These are phyloP conservation scores for Mariannaea elegans DNA, from an alignment of 2,329 filamentous ascomycete genomes.

Conservation along the genomic window DNA sequence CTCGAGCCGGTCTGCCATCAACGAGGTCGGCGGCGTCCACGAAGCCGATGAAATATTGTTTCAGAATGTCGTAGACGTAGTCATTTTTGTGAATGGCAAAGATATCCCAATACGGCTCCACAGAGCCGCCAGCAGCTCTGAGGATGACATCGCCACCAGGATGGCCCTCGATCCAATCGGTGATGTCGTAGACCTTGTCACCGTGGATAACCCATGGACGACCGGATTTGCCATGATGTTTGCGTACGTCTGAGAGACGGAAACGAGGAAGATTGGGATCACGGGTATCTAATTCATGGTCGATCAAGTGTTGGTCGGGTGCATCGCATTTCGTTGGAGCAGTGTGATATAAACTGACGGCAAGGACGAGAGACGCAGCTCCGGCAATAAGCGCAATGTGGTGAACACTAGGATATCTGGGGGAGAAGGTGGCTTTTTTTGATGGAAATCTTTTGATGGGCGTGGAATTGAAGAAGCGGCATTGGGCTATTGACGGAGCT, in stretches of 20 bases:
- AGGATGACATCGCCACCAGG: conserved; percentile 75
- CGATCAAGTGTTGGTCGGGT: not conserved
- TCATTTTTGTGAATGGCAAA: conserved; percentile 74
- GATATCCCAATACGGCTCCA: conserved; percentile 76
- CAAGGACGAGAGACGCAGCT: conserved; percentile 30
- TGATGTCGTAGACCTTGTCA: conserved; percentile 75
- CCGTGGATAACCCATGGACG: conserved; percentile 71
- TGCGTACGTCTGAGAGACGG: conserved; percentile 59
- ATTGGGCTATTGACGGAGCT: conserved; percentile 19
- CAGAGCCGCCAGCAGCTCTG: conserved; percentile 68
- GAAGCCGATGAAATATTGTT: conserved; percentile 70
- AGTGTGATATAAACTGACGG: conserved; percentile 29
- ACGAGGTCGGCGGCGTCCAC: conserved; percentile 67
- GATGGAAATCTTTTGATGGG: not conserved
- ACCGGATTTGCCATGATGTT: conserved; percentile 61
- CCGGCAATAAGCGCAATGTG: conserved; percentile 24
- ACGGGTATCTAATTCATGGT: conserved; percentile 34
- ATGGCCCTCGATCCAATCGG: conserved; percentile 72
- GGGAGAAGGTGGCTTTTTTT: conserved; percentile 3
- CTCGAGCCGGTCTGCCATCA: conserved; percentile 62
- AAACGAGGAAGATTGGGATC: conserved; percentile 58
- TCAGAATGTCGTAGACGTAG: conserved; percentile 71
- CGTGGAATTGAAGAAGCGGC: conserved; percentile 21
- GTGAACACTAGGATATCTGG: conserved; percentile 10
- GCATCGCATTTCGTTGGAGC: conserved; percentile 34